These are phyloP conservation scores for Talaromyces atroroseus DNA, from an alignment of 2,329 filamentous ascomycete species.

Conservation along the genomic window DNA sequence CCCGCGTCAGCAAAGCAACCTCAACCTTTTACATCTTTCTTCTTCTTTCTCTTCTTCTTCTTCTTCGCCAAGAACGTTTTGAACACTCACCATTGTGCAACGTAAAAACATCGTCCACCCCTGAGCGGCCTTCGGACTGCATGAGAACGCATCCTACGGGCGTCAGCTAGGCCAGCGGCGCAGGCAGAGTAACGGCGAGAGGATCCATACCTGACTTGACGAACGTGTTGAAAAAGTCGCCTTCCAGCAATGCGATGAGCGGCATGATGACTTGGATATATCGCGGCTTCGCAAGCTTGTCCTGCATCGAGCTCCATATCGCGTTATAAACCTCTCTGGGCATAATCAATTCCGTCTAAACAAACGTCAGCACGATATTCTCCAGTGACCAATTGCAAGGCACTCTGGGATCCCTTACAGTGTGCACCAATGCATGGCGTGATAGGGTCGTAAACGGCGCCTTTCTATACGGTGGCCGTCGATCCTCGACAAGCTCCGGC, in stretches of 20 bases:
- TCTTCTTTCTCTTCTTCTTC: neutral
- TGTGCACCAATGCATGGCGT: slow-evolving; percentile 63
- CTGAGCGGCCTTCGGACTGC: slow-evolving; percentile 71
- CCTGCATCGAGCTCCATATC: slow-evolving; percentile 50
- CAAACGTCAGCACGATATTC: neutral
- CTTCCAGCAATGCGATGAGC: slow-evolving; percentile 64
- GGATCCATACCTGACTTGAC: slow-evolving; percentile 64
- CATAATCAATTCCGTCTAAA: slow-evolving; percentile 59
- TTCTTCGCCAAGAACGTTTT: neutral
- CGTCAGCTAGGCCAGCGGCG: neutral
- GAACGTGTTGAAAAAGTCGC: slow-evolving; percentile 75
- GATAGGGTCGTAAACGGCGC: slow-evolving; percentile 70
- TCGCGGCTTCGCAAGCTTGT: slow-evolving; percentile 32
- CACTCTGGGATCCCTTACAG: slow-evolving; percentile 45
- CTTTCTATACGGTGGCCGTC: slow-evolving; percentile 64
- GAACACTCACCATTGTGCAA: slow-evolving; percentile 58
- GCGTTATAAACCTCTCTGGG: slow-evolving; percentile 57
- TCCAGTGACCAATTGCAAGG: neutral
- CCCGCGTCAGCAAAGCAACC: neutral
- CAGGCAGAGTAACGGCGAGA: neutral
- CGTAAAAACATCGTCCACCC: slow-evolving; percentile 66
- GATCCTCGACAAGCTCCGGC: slow-evolving; percentile 61
- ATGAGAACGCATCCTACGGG: slow-evolving; percentile 67
- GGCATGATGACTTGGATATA: slow-evolving; percentile 70
- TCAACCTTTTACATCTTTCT: neutral